phyloP scores from a whole-genome alignment of 2,329 filamentous ascomycete genomes.

The Corinectria fuckeliana region DNA sequence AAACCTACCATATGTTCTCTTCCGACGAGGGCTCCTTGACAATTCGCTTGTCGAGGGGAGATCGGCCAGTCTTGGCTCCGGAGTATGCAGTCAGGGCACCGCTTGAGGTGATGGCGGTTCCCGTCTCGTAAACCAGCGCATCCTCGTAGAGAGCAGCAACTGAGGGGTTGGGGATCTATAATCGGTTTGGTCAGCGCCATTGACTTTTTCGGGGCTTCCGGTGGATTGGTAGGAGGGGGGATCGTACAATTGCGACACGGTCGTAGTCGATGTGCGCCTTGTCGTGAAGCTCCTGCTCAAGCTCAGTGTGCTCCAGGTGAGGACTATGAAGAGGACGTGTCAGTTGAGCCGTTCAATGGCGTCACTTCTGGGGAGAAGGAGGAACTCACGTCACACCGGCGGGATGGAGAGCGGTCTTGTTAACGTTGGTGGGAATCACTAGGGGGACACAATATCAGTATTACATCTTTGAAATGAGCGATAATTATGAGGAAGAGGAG shows the following conservation, averaged over 20 bases:
- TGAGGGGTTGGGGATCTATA: conserved; percentile 83
- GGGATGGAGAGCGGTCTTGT: conserved; percentile 93
- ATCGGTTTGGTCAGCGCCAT: conserved; percentile 18
- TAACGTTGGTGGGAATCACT: conserved; percentile 71
- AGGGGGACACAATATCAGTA: conserved; percentile 25
- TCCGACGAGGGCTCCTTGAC: conserved; percentile 90
- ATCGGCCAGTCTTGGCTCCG: conserved; percentile 96
- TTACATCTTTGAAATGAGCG: conserved; percentile 15
- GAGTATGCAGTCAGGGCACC: conserved; percentile 98
- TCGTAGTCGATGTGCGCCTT: conserved; percentile 99
- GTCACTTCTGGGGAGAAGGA: conserved; percentile 21
- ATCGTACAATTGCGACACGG: conserved; percentile 90
- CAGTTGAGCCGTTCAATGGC: conserved; percentile 31
- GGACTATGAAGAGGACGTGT: conserved; percentile 63
- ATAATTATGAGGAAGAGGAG: background rate
- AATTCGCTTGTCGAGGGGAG: conserved; percentile 95
- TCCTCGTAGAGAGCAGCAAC: conserved; percentile 98
- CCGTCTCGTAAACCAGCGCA: conserved; percentile 95
- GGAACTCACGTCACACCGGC: conserved; percentile 82
- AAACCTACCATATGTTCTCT: conserved; percentile 80
- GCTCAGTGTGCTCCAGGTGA: conserved; percentile 87
- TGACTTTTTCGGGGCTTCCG: background rate
- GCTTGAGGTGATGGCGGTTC: conserved; percentile 94
- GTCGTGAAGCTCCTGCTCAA: conserved; percentile 97
- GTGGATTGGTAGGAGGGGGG: background rate